Evolutionary conservation across 768 basidiomycete genomes (phyloP).

Genomic region (Phaeotremella fagi): DNA sequence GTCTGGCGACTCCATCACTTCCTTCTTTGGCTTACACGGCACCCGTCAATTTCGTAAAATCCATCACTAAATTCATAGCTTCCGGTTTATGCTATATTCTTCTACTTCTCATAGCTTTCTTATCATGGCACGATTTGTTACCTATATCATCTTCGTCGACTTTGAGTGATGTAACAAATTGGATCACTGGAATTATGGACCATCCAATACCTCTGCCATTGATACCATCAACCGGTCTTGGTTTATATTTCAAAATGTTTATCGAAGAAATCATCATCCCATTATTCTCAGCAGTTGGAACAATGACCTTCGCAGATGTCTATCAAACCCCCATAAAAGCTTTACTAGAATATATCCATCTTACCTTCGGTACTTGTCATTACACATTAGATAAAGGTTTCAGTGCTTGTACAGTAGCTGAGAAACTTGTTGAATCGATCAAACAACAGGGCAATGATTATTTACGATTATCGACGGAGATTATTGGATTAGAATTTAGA

Average conservation of each 20-base stretch:
- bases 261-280: slow-evolving; percentile 58
- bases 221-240: slow-evolving; percentile 50
- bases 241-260: slow-evolving; percentile 54
- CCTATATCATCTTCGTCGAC: slow-evolving; percentile 52
- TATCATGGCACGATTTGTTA: slow-evolving; percentile 41
- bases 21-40: slow-evolving; percentile 15
- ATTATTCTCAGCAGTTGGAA: slow-evolving; percentile 69
- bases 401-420: slow-evolving; percentile 23
- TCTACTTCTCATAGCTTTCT: slow-evolving; percentile 27
- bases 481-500: slow-evolving; percentile 15
- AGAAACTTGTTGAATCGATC: slow-evolving; percentile 10
- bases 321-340: slow-evolving; percentile 60
- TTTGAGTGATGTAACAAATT: slow-evolving; percentile 48
- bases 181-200: slow-evolving; percentile 10
- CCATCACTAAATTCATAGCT: slow-evolving; percentile 35
- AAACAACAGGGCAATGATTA: slow-evolving; percentile 20
- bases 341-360: slow-evolving; percentile 68
- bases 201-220: slow-evolving; percentile 48
- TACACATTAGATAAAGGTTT: slow-evolving; percentile 63
- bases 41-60: slow-evolving; percentile 6
- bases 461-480: slow-evolving; percentile 20
- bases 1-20: slow-evolving; percentile 57
- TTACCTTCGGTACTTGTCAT: slow-evolving; percentile 64
- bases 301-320: slow-evolving; percentile 58
- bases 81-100: slow-evolving; percentile 53